phyloP scores from a whole-genome alignment of 1,284 basidiomycete species.

The Irpex sp. region DNA sequence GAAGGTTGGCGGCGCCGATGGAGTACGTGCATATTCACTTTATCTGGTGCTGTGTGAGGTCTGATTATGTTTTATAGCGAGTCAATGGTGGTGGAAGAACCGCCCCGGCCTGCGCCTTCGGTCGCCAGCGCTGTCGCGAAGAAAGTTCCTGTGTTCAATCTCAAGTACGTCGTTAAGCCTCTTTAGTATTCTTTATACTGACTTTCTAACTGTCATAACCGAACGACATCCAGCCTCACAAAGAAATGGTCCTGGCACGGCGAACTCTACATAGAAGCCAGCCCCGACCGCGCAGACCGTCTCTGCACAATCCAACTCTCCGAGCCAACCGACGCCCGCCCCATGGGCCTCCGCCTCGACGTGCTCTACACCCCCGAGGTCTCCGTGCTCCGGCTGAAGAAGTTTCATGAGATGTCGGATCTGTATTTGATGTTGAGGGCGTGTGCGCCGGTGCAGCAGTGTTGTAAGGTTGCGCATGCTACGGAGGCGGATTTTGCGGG shows the following conservation, averaged over 20 bases:
- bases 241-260: conserved; percentile 36
- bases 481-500: conserved; percentile 35
- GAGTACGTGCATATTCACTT: background rate
- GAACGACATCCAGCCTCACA: conserved; percentile 8
- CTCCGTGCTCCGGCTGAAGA: conserved; percentile 41
- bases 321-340: conserved; percentile 37
- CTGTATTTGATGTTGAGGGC: conserved; percentile 42
- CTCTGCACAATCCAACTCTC: conserved; percentile 46
- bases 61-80: background rate
- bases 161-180: background rate
- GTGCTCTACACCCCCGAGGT: conserved; percentile 35
- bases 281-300: conserved; percentile 26
- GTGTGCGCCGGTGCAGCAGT: conserved; percentile 47
- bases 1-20: conserved; percentile 7
- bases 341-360: conserved; percentile 46
- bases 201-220: background rate
- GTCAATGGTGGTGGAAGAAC: background rate
- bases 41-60: background rate
- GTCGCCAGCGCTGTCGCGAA: background rate
- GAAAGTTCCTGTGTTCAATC: background rate
- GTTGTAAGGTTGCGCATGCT: conserved; percentile 41
- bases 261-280: conserved; percentile 28
- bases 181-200: background rate
- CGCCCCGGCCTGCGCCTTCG: background rate
- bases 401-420: conserved; percentile 44